phyloP scores from a whole-genome alignment of 768 basidiomycete species.

The Tylopilus intermedius region DNA sequence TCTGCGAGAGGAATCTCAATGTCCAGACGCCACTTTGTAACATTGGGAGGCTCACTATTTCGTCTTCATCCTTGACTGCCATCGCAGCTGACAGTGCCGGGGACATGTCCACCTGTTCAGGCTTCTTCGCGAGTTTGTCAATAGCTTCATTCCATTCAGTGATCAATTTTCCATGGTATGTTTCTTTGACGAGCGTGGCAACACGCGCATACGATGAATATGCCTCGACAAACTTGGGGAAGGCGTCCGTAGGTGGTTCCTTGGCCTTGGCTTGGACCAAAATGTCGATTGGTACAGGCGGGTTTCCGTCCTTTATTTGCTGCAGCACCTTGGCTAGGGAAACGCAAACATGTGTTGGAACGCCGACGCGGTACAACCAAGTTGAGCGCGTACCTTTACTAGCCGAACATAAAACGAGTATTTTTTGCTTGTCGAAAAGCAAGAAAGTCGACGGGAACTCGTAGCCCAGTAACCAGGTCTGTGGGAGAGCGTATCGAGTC shows the following conservation, averaged over 20 bases:
- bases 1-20: constrained; percentile 42
- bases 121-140: constrained; percentile 48
- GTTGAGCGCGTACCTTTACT: constrained; percentile 64
- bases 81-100: constrained; percentile 72
- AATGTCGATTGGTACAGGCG: constrained; percentile 66
- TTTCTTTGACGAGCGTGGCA: constrained; percentile 78
- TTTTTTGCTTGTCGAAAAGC: constrained; percentile 71
- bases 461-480: constrained; percentile 97
- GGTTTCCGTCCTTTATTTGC: constrained; percentile 60
- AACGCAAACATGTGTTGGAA: constrained; percentile 12
- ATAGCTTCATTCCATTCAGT: constrained; percentile 78
- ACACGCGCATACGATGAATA: constrained; percentile 63
- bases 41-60: constrained; percentile 57
- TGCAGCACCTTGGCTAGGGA: constrained; percentile 75
- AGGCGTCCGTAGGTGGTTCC: constrained; percentile 67
- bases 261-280: constrained; percentile 75
- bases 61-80: constrained; percentile 88
- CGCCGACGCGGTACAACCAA: constrained; percentile 2
- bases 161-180: constrained; percentile 78
- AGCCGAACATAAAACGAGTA: constrained; percentile 79
- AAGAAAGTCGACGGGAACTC: constrained; percentile 95
- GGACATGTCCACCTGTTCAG: constrained; percentile 77
- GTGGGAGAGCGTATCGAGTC: constrained; percentile 6
- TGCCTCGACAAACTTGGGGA: constrained; percentile 60
- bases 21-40: neutral